Percentiles rank a stretch among this genome's conserved stretches.
Evolutionary conservation across 257 asterid genomes (phyloP).

Genomic region (Ligustrum vulgare): DNA sequence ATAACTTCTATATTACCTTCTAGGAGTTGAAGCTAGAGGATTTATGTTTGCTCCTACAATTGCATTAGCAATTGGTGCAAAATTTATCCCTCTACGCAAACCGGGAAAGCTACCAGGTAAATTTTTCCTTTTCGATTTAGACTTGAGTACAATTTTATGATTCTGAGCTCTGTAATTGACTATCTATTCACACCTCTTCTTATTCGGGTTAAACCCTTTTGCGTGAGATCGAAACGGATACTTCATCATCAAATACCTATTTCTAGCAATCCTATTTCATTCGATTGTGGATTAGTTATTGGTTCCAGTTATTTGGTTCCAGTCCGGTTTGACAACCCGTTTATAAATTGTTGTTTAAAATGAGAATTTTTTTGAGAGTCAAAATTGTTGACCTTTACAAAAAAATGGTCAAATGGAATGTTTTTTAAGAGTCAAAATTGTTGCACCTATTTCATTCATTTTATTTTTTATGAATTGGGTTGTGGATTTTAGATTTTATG

Average conservation of each 20-base stretch:
- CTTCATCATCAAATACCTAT: neutral
- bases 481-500: neutral
- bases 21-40: conserved; percentile 90
- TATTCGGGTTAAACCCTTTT: neutral
- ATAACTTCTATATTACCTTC: conserved; percentile 18
- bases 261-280: neutral
- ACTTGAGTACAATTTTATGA: neutral
- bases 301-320: neutral
- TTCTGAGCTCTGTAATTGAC: neutral
- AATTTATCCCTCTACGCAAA: conserved; percentile 65
- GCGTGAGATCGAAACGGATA: neutral
- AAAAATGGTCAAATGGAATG: no score
- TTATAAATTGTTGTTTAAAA: no score
- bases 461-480: no score
- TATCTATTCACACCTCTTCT: neutral
- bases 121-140: neutral
- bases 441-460: neutral
- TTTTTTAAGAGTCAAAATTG: no score
- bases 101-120: conserved; percentile 80
- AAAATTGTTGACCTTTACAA: no score
- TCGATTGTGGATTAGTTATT: neutral
- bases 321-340: no score
- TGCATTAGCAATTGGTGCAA: conserved; percentile 86
- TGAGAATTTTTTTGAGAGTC: no score
- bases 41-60: conserved; percentile 75